Base-by-base conservation (phyloP, 2,329 filamentous ascomycete species). In the Rasamsonia emersonii region DNA sequence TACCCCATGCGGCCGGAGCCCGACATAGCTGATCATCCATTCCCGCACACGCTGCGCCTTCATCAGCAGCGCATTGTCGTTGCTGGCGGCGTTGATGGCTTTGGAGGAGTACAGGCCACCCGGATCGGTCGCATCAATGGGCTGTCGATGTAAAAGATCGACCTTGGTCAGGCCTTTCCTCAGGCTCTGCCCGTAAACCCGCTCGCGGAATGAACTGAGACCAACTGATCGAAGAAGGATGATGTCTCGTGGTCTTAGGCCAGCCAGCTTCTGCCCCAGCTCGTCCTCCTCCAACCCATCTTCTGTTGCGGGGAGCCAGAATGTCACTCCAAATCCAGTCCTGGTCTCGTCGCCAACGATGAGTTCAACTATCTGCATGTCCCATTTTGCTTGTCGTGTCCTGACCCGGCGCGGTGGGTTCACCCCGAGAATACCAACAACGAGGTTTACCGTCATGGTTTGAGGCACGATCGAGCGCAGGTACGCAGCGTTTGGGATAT, bases 311-410 rank as follows among this genome's bases (percentile, higher is more conserved):
- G 70, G 60, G 2, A 93, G 63, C 89, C 89, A 96, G 53, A 93
- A 86, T 3, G 82, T 88, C 34, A 95, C 68, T 17, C 71, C 75
- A 58, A 95, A 93, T 2, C 81, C 82, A 0, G 83, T 75, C 41
- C 71, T 75, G 0, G 86, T 93, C 31, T 94, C 83, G 54, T 96
- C 89, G 4, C 83, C 88, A 1, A 95, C 76, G 1, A 88, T 65
- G 2, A 91, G 57, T 55, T 93, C 86, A 24, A 89, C 64, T 3
- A 93, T 68, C 4, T 82, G 73, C 31, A 79, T 68, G 25, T 66
- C 58, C 38, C 59, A 61, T 32, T 61, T 65, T 48, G 64, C 65
- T 5, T 67, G 65, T 8, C 61, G 58, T 0, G 86, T 84, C 18
- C 66, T 72, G 13, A 94, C 75, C 2, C 70, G 70, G 15, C 82